These are phyloP conservation scores for Multifurca ochricompacta DNA, from an alignment of 768 basidiomycete genomes.

Conservation along the genomic window DNA sequence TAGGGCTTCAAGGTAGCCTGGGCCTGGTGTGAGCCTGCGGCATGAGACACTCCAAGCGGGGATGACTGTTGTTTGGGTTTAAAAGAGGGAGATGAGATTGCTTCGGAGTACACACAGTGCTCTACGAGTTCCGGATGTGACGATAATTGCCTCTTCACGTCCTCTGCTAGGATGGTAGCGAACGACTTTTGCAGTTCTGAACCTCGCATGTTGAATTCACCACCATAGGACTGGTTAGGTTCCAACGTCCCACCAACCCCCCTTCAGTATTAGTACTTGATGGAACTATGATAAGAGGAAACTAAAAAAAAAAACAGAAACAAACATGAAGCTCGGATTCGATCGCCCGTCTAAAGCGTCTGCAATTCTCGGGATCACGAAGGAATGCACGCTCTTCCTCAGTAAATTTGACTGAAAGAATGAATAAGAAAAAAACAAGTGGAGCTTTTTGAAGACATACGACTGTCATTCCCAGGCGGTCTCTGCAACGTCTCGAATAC, in stretches of 20 bases:
- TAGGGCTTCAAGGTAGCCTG: constrained; percentile 59
- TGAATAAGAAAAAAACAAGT: not conserved
- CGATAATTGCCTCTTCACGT: constrained; percentile 42
- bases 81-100: not conserved
- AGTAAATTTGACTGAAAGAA: not conserved
- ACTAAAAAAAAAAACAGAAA: not conserved
- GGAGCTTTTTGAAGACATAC: constrained; percentile 24
- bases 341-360: constrained; percentile 39
- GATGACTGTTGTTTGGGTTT: constrained; percentile 34
- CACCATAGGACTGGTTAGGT: not conserved
- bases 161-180: constrained; percentile 31
- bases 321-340: constrained; percentile 30
- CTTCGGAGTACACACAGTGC: constrained; percentile 36
- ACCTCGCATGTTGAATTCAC: constrained; percentile 34
- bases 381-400: constrained; percentile 27
- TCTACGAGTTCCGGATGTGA: constrained; percentile 58
- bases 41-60: constrained; percentile 53
- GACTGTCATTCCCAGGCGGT: constrained; percentile 33
- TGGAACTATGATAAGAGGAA: not conserved
- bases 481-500: constrained; percentile 35
- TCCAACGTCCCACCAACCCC: not conserved
- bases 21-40: constrained; percentile 58
- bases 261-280: not conserved
- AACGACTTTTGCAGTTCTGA: constrained; percentile 31
- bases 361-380: constrained; percentile 41